Base-by-base conservation (phyloP, 202 grass and related monocot species). In the Hordeum pubiflorum region DNA sequence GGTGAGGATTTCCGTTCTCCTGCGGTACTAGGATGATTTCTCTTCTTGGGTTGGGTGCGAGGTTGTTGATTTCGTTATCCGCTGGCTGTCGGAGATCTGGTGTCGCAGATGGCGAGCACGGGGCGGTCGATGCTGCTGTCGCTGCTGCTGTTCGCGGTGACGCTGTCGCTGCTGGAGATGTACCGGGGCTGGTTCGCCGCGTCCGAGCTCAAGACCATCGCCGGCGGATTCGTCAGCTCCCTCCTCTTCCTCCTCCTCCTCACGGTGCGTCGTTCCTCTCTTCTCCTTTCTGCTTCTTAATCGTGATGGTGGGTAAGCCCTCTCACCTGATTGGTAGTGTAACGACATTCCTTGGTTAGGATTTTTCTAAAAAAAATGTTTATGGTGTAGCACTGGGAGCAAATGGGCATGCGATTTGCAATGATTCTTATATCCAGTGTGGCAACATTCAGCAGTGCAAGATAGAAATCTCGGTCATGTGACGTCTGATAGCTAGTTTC, bases 101-200 rank as follows among this genome's bases (percentile, higher is more conserved):
- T 75, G 44, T 15, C 32, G 62, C 74, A 90, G 86, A 89, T 95
- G 96, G 96, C 92, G 56, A 54, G 67, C 74, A 55, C 82, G 71
- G 90, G 90, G 56, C 86, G 85, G 81, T 99, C 96, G 65, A 98
- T 90, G 90, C 58, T 94, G 62, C 84, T 91, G 50, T 93, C 92
- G 22, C 82, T 94, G 69, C 83, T 98, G 52, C 69, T 94, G 37
- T 94, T 98, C 77, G 82, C 92, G 23, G 88, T 91, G 81, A 88
- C 86, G 66, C 86, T 98, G 63, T 98, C 95, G 41, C 95, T 98
- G 76, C 86, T 98, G 32, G 91, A 98, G 80, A 87, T 98, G 88
- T 95, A 93, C 78, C 85, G 87, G 67, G 90, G 31, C 36, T 83
- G 82, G 80, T 95, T 94, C 67, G 92, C 90, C 20, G 85, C 92